These are phyloP conservation scores for Phaeotremella skinneri DNA, from an alignment of 768 basidiomycete species.

Conservation along the genomic window DNA sequence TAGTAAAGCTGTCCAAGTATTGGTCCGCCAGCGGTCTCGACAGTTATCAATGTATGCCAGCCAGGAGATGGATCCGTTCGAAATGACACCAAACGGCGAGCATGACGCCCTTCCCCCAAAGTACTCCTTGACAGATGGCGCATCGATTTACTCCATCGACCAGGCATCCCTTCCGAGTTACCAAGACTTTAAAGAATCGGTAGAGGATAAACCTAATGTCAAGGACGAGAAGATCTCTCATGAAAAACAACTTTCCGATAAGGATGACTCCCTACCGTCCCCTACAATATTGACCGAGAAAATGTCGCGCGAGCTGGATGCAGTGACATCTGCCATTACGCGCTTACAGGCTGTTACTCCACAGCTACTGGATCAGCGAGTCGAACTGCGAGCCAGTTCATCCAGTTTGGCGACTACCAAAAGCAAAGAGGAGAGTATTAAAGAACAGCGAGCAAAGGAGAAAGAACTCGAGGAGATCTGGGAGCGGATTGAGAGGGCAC, in stretches of 20 bases:
- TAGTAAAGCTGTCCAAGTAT: conserved; percentile 10
- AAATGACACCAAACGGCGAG: not conserved
- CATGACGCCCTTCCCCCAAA: not conserved
- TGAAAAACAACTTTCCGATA: too few species aligned
- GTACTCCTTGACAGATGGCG: not conserved
- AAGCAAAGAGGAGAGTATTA: conserved; percentile 43
- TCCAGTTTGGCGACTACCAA: conserved; percentile 62
- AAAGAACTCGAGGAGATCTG: conserved; percentile 55
- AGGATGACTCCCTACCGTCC: not conserved
- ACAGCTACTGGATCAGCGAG: conserved; percentile 85
- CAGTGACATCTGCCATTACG: conserved; percentile 83
- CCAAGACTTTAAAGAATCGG: not conserved
- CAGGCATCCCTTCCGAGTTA: conserved; percentile 1
- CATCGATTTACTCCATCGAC: not conserved
- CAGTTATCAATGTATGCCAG: not conserved
- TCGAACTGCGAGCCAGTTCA: conserved; percentile 64
- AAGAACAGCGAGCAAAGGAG: conserved; percentile 60
- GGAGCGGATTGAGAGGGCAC: conserved; percentile 50
- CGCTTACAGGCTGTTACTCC: conserved; percentile 80
- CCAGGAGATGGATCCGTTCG: not conserved
- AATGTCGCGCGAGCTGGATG: conserved; percentile 76
- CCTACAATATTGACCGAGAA: conserved; percentile 58
- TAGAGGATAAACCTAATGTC: not conserved
- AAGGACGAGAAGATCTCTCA: not conserved
- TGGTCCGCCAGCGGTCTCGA: conserved; percentile 4